Percentiles rank a stretch among this genome's conserved stretches.
Evolutionary conservation across 768 basidiomycete genomes (phyloP).

Genomic region (Saitozyma podzolica): DNA sequence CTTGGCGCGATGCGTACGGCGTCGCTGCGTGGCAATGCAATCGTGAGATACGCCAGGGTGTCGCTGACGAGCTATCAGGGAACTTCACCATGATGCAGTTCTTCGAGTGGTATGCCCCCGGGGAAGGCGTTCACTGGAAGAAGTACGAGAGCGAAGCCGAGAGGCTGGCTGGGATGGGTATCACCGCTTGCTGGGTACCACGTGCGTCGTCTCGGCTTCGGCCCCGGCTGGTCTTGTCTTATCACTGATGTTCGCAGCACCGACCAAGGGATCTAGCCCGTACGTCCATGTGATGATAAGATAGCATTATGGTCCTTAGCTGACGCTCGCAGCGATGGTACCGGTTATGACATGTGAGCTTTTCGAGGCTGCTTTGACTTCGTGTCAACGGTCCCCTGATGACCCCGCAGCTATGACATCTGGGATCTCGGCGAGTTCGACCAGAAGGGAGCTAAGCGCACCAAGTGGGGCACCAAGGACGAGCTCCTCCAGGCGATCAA

Average conservation of each 20-base stretch:
- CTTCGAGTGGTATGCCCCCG: conserved; percentile 28
- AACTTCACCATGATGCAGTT: conserved; percentile 43
- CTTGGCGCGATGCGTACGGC: too few species aligned
- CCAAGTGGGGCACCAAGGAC: conserved; percentile 84
- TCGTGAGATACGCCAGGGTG: neutral
- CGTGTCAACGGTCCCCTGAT: neutral
- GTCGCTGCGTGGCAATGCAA: neutral
- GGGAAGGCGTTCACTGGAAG: conserved; percentile 49
- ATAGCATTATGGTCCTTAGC: neutral
- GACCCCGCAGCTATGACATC: conserved; percentile 36
- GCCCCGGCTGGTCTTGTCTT: neutral
- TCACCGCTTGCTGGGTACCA: conserved; percentile 55
- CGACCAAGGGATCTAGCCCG: conserved; percentile 49
- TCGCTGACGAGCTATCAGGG: conserved; percentile 10
- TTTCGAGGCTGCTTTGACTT: neutral
- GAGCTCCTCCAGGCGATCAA: conserved; percentile 71
- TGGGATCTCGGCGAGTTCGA: conserved; percentile 55
- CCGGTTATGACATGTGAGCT: conserved; percentile 51
- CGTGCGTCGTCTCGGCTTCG: conserved; percentile 28
- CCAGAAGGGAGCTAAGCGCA: conserved; percentile 55
- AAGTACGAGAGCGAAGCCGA: conserved; percentile 42
- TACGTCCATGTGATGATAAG: conserved; percentile 14
- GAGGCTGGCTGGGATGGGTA: conserved; percentile 50
- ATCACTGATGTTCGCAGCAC: conserved; percentile 25
- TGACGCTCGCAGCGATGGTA: conserved; percentile 35